Evolutionary conservation across 2,329 filamentous ascomycete species (phyloP), one percentile per base, ranked within the genome.

Genomic region (Ophiostoma sp.): DNA sequence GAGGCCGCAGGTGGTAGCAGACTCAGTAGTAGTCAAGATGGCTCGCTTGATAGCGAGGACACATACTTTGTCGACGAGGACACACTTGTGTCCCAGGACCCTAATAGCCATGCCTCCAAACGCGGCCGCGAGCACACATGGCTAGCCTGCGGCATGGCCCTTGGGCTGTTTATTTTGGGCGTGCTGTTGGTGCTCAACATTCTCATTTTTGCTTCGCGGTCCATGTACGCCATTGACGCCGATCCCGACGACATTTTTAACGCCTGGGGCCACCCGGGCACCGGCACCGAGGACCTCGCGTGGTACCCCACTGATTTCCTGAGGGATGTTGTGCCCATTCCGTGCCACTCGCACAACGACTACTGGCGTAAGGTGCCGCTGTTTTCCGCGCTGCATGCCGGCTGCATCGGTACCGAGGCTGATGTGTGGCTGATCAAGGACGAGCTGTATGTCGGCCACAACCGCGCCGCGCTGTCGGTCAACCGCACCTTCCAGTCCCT

Each of bases 341-440:
- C 72, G 12, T 73, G 72, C 69, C 87, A 90, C 75, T 88, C 85
- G 1, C 88, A 90, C 74, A 90, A 90, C 72, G 88, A 91, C 76
- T 91, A 90, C 76, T 89, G 86, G 86, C 82, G 86, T 44, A 79
- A 80, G n/a, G 79, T 84, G 0, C 87, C 89, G 0, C 79, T 92
- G 5, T 87, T 84, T 72, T 85, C 86, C 36, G 89, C 88, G 41
- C 76, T 88, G 1, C 76, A 78, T 11, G 81, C 82, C 3, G 85
- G 86, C 16, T 89, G 85, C 72, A 83, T 85, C 14, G 84, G 86
- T 18, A 81, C 89, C 9, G 89, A 91, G 76, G 88, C 87, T 4
- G 89, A 92, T 74, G 84, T 91, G 36, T 91, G 87, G 85, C 78
- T 85, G 1, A 82, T 82, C 67, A 81, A 82, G 67, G 66, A 79